Percentiles rank a stretch among this genome's conserved stretches.
Conservation (phyloP, 768 basidiomycete genomes). For the Hypsizygus marmoreus region DNA sequence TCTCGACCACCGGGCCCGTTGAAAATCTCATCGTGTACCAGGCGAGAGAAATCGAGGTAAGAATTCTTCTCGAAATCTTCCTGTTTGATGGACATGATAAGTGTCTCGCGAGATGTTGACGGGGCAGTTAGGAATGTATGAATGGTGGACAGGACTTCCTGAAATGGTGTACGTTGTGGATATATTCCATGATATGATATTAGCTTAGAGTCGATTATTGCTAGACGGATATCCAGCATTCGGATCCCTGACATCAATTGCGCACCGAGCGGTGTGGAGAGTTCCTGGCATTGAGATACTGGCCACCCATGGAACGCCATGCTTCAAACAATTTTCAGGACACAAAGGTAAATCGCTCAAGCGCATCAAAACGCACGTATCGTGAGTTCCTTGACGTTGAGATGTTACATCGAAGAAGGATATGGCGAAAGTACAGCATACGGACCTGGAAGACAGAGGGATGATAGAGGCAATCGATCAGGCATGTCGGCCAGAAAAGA, state of each 20-base stretch:
- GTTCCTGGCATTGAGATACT: slow-evolving; percentile 83
- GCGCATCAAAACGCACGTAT: slow-evolving; percentile 50
- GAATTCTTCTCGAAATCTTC: slow-evolving; percentile 64
- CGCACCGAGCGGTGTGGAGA: slow-evolving; percentile 54
- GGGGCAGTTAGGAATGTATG: slow-evolving; percentile 65
- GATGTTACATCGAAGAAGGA: slow-evolving; percentile 9
- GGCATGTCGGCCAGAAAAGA: slow-evolving; percentile 64
- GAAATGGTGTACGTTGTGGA: slow-evolving; percentile 70
- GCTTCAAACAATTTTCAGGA: slow-evolving; percentile 43
- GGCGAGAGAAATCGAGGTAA: slow-evolving; percentile 54
- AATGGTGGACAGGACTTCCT: slow-evolving; percentile 60
- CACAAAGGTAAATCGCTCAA: slow-evolving; percentile 1
- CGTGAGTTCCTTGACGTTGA: slow-evolving; percentile 56
- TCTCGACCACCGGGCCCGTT: slow-evolving; percentile 51
- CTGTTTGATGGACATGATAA: slow-evolving; percentile 89
- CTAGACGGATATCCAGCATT: slow-evolving; percentile 78
- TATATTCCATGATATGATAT: slow-evolving; percentile 80
- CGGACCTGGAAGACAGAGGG: slow-evolving; percentile 76
- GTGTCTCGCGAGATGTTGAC: slow-evolving; percentile 61
- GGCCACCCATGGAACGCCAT: slow-evolving; percentile 89
- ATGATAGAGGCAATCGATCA: slow-evolving; percentile 67
- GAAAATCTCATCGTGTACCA: slow-evolving; percentile 67
- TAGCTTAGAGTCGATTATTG: slow-evolving; percentile 61
- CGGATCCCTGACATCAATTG: slow-evolving; percentile 83
- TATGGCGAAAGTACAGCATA: slow-evolving; percentile 19